A percentile compares a stretch with the other conserved stretches of the same genome.
Conservation (phyloP, 495 filamentous ascomycete species). For the Parachaetomium inaequale region DNA sequence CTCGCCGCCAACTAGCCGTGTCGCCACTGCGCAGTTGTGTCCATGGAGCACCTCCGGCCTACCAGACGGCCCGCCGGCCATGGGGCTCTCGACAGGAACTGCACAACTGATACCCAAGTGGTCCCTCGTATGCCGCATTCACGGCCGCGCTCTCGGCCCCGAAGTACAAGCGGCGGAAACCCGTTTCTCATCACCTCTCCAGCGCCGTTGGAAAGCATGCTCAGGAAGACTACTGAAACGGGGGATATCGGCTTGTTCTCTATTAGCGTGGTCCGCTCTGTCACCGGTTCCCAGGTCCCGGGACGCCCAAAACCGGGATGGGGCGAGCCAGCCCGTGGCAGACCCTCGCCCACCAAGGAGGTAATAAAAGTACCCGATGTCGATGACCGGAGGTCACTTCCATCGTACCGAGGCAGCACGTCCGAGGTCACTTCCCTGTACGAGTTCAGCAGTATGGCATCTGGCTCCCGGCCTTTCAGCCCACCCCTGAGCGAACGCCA, state of each 20-base stretch:
- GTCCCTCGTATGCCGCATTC: constrained; percentile 6
- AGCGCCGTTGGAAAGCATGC: constrained; percentile 57
- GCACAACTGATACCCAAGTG: constrained; percentile 26
- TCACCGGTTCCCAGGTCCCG: constrained; percentile 25
- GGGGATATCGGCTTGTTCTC: constrained; percentile 64
- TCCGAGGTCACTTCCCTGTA: constrained; percentile 50
- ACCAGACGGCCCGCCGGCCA: constrained; percentile 43
- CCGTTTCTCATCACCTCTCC: constrained; percentile 39
- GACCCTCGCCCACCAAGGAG: neutral
- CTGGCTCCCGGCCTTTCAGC: constrained; percentile 37
- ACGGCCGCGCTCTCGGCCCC: constrained; percentile 28
- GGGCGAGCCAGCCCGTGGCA: constrained; percentile 4
- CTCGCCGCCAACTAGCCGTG: neutral
- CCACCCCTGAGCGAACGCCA: constrained; percentile 39
- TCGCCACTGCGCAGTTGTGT: neutral
- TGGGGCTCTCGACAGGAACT: constrained; percentile 39
- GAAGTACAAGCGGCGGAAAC: constrained; percentile 35
- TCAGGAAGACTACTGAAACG: constrained; percentile 65
- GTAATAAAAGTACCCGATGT: constrained; percentile 5
- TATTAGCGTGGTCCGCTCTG: constrained; percentile 49
- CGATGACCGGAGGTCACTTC: constrained; percentile 35
- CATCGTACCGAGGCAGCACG: constrained; percentile 42
- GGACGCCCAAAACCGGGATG: constrained; percentile 10
- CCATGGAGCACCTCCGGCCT: constrained; percentile 38
- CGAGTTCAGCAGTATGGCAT: constrained; percentile 43